phyloP scores from a whole-genome alignment of 1,139 yeast species.

The Candida sp. region DNA sequence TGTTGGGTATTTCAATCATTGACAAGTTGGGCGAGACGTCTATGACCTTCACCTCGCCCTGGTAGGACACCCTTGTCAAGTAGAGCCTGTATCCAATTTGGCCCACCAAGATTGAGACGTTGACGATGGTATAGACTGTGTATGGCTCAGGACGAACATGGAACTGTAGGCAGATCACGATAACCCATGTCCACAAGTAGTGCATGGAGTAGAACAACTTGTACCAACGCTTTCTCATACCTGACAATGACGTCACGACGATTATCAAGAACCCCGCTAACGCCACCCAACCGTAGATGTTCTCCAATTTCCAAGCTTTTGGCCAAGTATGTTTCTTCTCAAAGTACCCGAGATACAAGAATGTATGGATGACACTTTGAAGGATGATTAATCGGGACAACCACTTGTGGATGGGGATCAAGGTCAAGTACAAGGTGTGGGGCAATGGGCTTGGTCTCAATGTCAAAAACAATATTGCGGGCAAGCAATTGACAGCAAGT shows the following conservation, averaged over 20 bases:
- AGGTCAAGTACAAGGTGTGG: conserved; percentile 65
- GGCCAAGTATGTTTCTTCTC: conserved; percentile 44
- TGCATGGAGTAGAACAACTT: conserved; percentile 67
- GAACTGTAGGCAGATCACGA: conserved; percentile 60
- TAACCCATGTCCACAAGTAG: conserved; percentile 67
- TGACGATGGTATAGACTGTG: conserved; percentile 49
- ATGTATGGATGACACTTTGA: conserved; percentile 66
- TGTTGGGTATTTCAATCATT: conserved; percentile 51
- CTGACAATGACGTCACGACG: conserved; percentile 63
- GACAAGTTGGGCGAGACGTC: conserved; percentile 52
- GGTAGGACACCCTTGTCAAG: conserved; percentile 35
- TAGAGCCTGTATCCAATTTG: conserved; percentile 37
- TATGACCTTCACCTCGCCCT: conserved; percentile 37
- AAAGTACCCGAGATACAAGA: conserved; percentile 61
- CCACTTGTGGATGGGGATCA: conserved; percentile 90
- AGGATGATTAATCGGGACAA: conserved; percentile 72
- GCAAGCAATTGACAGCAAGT: conserved; percentile 73
- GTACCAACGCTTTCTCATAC: conserved; percentile 54
- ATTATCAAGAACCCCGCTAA: conserved; percentile 59
- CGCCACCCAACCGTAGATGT: conserved; percentile 72
- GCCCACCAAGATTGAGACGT: conserved; percentile 46
- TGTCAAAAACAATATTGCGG: conserved; percentile 72
- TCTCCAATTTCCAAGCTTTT: conserved; percentile 54
- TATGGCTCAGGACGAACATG: conserved; percentile 81
- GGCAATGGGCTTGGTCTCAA: conserved; percentile 82